Base-by-base conservation (phyloP, 805 yeast species). In the Metschnikowia bowlesiae region DNA sequence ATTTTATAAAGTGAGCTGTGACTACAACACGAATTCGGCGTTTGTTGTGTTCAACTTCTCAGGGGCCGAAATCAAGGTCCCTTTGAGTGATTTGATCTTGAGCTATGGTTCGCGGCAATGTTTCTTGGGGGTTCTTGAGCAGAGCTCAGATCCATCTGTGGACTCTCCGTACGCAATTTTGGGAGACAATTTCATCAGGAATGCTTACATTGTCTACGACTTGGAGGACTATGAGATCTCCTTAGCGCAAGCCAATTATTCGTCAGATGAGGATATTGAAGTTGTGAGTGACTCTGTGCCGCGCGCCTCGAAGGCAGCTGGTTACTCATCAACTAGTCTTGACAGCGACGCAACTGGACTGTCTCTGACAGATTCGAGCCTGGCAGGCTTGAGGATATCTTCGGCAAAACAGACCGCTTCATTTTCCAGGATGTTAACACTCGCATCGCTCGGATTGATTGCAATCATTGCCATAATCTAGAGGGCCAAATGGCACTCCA, bases 131-230 rank as follows among this genome's bases (percentile, higher is more conserved):
- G 55, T 68, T 22, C 47, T 64, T 31, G 56, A 52, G 11, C 67
- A 63, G 28, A 16, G 34, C 14, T 33, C 36, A 10, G 36, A 40
- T 38, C 58, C 58, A 48, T 51, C 66, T 37, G 71, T 83, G 48
- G 91, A 90, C 13, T 87, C 83, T 59, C 75, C 78, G 3, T 47
- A 45, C 49, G 57, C 69, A 14, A 73, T 83, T 48, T 69, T 87
- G 35, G 94, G 94, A 9, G 90, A 84, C 61, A 76, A 79, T 42
- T 79, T 86, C 61, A 66, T 87, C 54, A 73, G 87, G 48, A 75
- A 79, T 50, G 83, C 84, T 2, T 85, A 84, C 63, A 74, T 82
- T 29, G 88, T 83, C 13, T 83, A 78, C 64, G 85, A 86, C 63
- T 66, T 83, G 46, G 87, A 82, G 32, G 77, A 77, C 59, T 67